phyloP scores from a whole-genome alignment of 202 grass and related monocot species.

The Elaeis oleifera region DNA sequence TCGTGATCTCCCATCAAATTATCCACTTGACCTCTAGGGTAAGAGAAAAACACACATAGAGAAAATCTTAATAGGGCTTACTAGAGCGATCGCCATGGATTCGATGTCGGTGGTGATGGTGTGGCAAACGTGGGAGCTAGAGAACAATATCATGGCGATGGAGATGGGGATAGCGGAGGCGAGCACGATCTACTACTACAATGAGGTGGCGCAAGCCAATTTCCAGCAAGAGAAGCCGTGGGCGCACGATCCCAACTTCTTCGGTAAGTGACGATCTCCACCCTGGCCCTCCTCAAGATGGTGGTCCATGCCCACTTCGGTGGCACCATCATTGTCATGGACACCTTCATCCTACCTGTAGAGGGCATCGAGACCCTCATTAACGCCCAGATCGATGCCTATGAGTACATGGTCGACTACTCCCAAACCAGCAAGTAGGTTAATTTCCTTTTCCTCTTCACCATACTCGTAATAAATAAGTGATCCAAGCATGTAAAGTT shows the following conservation, averaged over 20 bases:
- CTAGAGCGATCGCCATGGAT: background rate
- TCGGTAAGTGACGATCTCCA: slow-evolving; percentile 59
- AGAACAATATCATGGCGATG: slow-evolving; percentile 52
- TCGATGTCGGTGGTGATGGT: slow-evolving; percentile 46
- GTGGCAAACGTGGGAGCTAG: slow-evolving; percentile 79
- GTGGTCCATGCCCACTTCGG: slow-evolving; percentile 75
- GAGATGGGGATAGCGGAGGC: slow-evolving; percentile 28
- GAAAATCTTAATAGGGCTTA: too few species aligned
- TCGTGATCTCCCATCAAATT: too few species aligned
- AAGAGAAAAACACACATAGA: too few species aligned
- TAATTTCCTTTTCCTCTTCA: background rate
- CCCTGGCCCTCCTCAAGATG: slow-evolving; percentile 87
- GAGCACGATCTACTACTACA: slow-evolving; percentile 76
- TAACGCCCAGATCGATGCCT: slow-evolving; percentile 70
- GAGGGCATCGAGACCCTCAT: slow-evolving; percentile 82
- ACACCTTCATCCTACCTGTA: slow-evolving; percentile 80
- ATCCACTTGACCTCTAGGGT: too few species aligned
- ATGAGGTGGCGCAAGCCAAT: slow-evolving; percentile 42
- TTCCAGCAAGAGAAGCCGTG: slow-evolving; percentile 64
- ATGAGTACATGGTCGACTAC: slow-evolving; percentile 99
- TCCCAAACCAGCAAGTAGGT: slow-evolving; percentile 88
- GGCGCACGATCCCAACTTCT: slow-evolving; percentile 55
- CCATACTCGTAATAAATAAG: background rate
- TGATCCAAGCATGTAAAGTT: too few species aligned
- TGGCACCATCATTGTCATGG: slow-evolving; percentile 83